These are phyloP conservation scores for Suillus paluster DNA, from an alignment of 768 basidiomycete genomes.

Conservation along the genomic window DNA sequence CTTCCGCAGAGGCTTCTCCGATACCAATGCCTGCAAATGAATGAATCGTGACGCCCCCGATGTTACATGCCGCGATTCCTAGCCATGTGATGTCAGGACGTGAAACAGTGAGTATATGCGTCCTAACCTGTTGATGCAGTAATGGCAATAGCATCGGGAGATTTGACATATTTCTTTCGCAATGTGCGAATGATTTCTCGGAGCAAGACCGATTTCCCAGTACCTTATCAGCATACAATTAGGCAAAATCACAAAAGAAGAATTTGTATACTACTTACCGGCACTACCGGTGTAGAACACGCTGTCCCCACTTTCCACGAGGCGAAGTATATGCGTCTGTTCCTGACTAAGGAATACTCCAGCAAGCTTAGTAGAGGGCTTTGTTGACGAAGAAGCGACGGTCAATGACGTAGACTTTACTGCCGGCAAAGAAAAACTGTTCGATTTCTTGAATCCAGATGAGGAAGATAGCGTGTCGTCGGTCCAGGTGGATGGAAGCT, in stretches of 20 bases:
- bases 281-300: slow-evolving; percentile 98
- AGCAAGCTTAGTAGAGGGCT: slow-evolving; percentile 31
- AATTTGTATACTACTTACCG: slow-evolving; percentile 55
- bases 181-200: slow-evolving; percentile 87
- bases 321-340: slow-evolving; percentile 80
- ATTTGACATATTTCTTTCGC: slow-evolving; percentile 53
- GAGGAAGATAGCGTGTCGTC: slow-evolving; percentile 40
- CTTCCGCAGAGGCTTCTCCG: slow-evolving; percentile 65
- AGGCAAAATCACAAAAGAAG: slow-evolving; percentile 14
- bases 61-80: slow-evolving; percentile 97
- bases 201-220: slow-evolving; percentile 94
- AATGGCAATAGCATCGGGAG: slow-evolving; percentile 80
- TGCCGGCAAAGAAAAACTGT: slow-evolving; percentile 20
- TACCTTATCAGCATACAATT: slow-evolving; percentile 59
- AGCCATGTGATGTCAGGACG: background rate
- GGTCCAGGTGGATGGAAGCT: slow-evolving; percentile 57
- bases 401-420: slow-evolving; percentile 13
- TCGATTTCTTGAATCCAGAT: slow-evolving; percentile 34
- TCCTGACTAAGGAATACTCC: slow-evolving; percentile 77
- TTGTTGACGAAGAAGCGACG: slow-evolving; percentile 11
- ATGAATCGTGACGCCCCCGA: slow-evolving; percentile 94
- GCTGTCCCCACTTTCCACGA: slow-evolving; percentile 75
- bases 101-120: slow-evolving; percentile 3
- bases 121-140: slow-evolving; percentile 88
- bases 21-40: slow-evolving; percentile 95